Percentiles rank a stretch among this genome's conserved stretches.
Conservation (phyloP, 192 early-diverging fungal species). For the Backusella circina region DNA sequence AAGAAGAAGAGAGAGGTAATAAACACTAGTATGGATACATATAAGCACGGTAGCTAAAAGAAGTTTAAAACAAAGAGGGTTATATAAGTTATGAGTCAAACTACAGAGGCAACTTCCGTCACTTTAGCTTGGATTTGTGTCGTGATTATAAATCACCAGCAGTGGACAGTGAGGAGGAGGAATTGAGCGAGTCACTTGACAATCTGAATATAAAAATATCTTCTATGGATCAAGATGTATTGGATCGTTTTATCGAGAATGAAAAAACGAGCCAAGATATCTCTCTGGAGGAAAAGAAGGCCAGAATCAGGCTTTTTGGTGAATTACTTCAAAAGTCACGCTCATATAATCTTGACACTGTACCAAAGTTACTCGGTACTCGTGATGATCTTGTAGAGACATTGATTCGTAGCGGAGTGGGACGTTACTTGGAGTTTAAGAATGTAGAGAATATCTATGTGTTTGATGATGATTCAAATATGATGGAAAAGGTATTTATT, state of each 20-base stretch:
- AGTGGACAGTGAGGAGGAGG: background rate
- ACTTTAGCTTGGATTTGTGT: background rate
- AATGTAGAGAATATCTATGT: slow-evolving; percentile 70
- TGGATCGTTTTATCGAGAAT: slow-evolving; percentile 29
- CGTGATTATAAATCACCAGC: background rate
- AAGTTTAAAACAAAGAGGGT: background rate
- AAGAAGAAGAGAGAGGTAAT: background rate
- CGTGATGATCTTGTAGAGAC: slow-evolving; percentile 71
- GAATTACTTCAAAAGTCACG: slow-evolving; percentile 46
- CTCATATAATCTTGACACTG: slow-evolving; percentile 65
- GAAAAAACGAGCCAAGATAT: background rate
- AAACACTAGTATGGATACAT: too few relatives aligned
- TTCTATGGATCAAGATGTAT: slow-evolving; percentile 21
- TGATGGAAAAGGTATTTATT: slow-evolving; percentile 48
- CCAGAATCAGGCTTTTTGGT: slow-evolving; percentile 30
- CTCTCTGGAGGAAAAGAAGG: slow-evolving; percentile 3
- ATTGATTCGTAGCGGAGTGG: slow-evolving; percentile 73
- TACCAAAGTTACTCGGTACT: slow-evolving; percentile 65
- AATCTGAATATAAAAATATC: slow-evolving; percentile 28
- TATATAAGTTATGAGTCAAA: background rate
- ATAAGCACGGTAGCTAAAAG: background rate
- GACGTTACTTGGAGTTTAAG: slow-evolving; percentile 87
- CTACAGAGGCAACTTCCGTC: background rate
- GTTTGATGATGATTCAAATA: slow-evolving; percentile 26
- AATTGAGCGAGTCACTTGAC: slow-evolving; percentile 15